phyloP scores from a whole-genome alignment of 2,329 filamentous ascomycete species.

The Aureobasidium sp. region DNA sequence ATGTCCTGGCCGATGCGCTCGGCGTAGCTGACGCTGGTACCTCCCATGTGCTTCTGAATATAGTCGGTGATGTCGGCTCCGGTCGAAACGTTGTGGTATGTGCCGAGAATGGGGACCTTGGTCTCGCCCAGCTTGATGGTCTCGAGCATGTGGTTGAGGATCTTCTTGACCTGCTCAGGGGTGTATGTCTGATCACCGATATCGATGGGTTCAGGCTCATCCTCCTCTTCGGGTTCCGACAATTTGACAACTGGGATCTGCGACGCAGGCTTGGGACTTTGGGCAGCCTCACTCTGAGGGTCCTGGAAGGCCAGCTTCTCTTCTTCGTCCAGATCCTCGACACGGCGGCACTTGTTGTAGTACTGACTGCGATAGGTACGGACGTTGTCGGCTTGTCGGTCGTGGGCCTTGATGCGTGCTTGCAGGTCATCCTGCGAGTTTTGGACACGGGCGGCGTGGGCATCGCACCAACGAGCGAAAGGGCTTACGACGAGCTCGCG shows the following conservation, averaged over 20 bases:
- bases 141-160: constrained; percentile 75
- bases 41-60: constrained; percentile 77
- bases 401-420: constrained; percentile 79
- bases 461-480: constrained; percentile 92
- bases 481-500: constrained; percentile 90
- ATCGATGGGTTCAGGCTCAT: constrained; percentile 77
- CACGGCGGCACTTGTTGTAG: constrained; percentile 95
- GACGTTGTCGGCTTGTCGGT: constrained; percentile 80
- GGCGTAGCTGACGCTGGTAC: constrained; percentile 77
- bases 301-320: constrained; percentile 97
- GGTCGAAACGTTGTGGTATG: constrained; percentile 84
- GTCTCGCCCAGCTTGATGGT: constrained; percentile 80
- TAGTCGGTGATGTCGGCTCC: constrained; percentile 95
- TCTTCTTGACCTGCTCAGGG: constrained; percentile 82
- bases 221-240: constrained; percentile 49
- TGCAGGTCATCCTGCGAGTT: constrained; percentile 94
- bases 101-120: constrained; percentile 91
- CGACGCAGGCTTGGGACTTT: constrained; percentile 39
- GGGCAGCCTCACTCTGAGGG: constrained; percentile 46
- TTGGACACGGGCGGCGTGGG: constrained; percentile 82
- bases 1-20: constrained; percentile 94
- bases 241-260: constrained; percentile 74
- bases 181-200: constrained; percentile 83
- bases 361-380: constrained; percentile 93
- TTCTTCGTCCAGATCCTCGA: constrained; percentile 96